phyloP scores from a whole-genome alignment of 2,329 filamentous ascomycete species.

The Botrytis tulipae region DNA sequence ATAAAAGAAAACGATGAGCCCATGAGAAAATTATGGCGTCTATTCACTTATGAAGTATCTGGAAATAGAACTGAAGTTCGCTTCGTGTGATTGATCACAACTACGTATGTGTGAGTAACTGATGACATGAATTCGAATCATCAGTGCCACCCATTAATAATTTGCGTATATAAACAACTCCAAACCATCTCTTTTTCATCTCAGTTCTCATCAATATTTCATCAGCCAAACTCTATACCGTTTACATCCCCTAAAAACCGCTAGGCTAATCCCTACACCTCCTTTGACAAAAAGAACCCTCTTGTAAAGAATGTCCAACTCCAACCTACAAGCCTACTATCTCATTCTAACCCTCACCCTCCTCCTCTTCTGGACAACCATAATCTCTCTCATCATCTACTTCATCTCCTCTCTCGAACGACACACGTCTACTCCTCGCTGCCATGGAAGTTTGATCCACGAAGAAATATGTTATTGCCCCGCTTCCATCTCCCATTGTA shows the following conservation, averaged over 20 bases:
- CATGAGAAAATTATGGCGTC: not conserved
- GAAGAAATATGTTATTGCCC: not conserved
- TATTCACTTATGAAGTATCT: not conserved
- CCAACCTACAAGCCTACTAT: too few relatives aligned
- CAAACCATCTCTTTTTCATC: not conserved
- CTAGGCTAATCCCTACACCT: not conserved
- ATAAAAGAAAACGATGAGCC: not conserved
- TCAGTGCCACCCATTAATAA: not conserved
- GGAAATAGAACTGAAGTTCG: not conserved
- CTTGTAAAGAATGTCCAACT: not conserved
- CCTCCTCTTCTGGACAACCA: not conserved
- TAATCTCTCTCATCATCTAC: not conserved
- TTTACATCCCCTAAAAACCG: fast-evolving
- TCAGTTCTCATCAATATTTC: not conserved
- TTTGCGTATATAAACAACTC: not conserved
- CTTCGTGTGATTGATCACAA: not conserved
- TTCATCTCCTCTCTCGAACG: not conserved
- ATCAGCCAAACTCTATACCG: too few relatives aligned
- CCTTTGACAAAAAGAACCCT: fast-evolving
- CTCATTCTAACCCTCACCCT: not conserved
- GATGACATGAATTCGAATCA: not conserved
- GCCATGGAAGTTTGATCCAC: not conserved
- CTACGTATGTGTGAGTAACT: not conserved
- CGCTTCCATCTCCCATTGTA: not conserved
- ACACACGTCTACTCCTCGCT: not conserved